phyloP scores from a whole-genome alignment of 179 eudicot species.

The Carnegiea gigantea region DNA sequence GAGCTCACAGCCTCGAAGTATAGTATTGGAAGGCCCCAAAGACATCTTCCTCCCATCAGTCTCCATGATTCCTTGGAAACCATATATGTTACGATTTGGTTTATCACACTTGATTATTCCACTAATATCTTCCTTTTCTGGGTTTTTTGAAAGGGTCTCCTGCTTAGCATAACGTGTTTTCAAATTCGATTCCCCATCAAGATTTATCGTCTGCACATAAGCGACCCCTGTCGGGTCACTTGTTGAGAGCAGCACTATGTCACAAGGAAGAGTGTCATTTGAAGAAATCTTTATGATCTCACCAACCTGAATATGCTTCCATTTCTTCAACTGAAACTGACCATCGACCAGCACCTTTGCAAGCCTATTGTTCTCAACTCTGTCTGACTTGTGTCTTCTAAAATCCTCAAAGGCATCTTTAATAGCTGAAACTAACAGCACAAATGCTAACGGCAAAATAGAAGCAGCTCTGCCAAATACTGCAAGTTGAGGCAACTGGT shows the following conservation, averaged over 20 bases:
- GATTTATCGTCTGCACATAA: constrained; percentile 91
- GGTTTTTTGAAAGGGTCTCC: constrained; percentile 73
- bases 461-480: constrained; percentile 93
- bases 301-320: constrained; percentile 88
- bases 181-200: constrained; percentile 97
- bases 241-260: constrained; percentile 85
- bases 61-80: constrained; percentile 87
- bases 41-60: constrained; percentile 89
- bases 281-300: constrained; percentile 77
- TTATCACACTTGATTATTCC: constrained; percentile 93
- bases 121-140: constrained; percentile 59
- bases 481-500: constrained; percentile 93
- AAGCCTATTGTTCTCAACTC: constrained; percentile 75
- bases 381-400: constrained; percentile 80
- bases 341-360: constrained; percentile 60
- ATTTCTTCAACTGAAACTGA: constrained; percentile 61
- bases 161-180: constrained; percentile 98
- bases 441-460: constrained; percentile 83
- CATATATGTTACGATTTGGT: constrained; percentile 92
- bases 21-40: constrained; percentile 88
- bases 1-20: constrained; percentile 93
- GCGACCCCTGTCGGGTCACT: constrained; percentile 97
- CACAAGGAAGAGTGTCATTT: constrained; percentile 86
- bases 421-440: constrained; percentile 80
- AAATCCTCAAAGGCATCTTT: constrained; percentile 96